Evolutionary conservation across 495 filamentous ascomycete genomes (phyloP), one percentile per base, ranked within the genome.

Genomic region (Penicillium manginii): DNA sequence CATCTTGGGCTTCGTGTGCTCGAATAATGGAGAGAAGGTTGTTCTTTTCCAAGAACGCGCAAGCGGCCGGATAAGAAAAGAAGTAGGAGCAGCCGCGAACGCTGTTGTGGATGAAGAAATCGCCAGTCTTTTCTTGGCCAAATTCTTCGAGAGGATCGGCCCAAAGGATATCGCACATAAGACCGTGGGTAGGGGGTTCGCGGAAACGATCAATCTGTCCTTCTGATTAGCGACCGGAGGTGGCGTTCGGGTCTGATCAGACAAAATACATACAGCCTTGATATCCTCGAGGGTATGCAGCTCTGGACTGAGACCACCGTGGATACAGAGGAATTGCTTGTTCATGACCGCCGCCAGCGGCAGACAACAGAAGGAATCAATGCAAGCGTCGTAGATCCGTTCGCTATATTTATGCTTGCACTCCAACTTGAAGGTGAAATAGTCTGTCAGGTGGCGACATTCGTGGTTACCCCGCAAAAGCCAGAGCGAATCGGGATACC

Each of bases 81-180:
- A 98, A 98, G 77, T 96, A 98, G 9, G 94, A 98, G 78, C 94
- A 98, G 43, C 94, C 94, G 56, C 94, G 91, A 47, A 98, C 94
- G 74, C 97, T 93, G 76, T 98, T 98, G 77, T 98, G 94, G 46
- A 97, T 81, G 75, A 97, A 98, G 75, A 89, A 98, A 65, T 98
- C 94, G 29, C 88, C 91, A 2, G 92, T 94, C 77, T 96, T 98
- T 78, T 98, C 94, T 74, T 98, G 94, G 2, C 94, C 94, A 72
- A 98, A 98, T 73, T 98, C 94, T 67, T 98, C 94, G n/a, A 98
- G 84, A 47, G 94, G 94, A 72, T 98, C 94, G 29, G 94, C 93
- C 94, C 94, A 98, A 4, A 98, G 86, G 60, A 98, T 97, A 68
- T 98, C 94, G 71, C 94, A 98, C 94, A 98, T 98, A 63, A 98